Evolutionary conservation across 2,329 filamentous ascomycete species (phyloP), one percentile per base, ranked within the genome.

Genomic region (Zymoseptoria passerinii): DNA sequence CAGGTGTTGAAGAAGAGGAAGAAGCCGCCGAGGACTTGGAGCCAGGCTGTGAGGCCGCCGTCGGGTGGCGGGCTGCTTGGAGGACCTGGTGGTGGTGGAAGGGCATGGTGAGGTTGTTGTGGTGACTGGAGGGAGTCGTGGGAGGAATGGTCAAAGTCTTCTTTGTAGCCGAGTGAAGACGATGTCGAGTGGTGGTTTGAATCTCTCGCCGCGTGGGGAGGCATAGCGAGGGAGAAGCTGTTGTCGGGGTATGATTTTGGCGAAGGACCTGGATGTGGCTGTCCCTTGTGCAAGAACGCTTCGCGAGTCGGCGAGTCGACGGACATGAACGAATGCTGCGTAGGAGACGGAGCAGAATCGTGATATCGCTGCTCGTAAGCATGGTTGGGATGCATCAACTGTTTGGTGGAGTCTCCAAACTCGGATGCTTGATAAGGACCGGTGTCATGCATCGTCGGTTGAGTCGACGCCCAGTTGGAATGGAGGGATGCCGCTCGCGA

Each of bases 1-100:
- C 77, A 80, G 4, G 72, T 73, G 65, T 79, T 79, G 63, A 79
- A 77, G 64, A 79, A 74, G 2, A 80, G 61, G 53, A 78, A 76
- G 63, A 77, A 78, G 0, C 71, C 70, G 1, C 76, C 77, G 0
- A 78, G 55, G 1, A 79, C 77, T 55, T 79, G 77, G 10, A 79
- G 66, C 77, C 77, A 80, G 0, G 77, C 77, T 56, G 65, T 69
- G 1, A 75, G 59, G 0, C 77, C 77, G 13, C 77, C 77, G 67
- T 79, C 72, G 0, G 77, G 77, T 28, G 64, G 66, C 28, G 65
- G 66, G 35, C 66, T 63, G 9, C 65, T 65, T n/a, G 64, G 67
- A 58, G 66, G 67, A 48, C 65, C 66, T 27, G 63, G 51, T 40
- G 65, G 65, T 48, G 53, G 59, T 40, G 59, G 54, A 44, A 54